Evolutionary conservation across 441 rosid species (phyloP).

Genomic region (Pelargonium australe): DNA sequence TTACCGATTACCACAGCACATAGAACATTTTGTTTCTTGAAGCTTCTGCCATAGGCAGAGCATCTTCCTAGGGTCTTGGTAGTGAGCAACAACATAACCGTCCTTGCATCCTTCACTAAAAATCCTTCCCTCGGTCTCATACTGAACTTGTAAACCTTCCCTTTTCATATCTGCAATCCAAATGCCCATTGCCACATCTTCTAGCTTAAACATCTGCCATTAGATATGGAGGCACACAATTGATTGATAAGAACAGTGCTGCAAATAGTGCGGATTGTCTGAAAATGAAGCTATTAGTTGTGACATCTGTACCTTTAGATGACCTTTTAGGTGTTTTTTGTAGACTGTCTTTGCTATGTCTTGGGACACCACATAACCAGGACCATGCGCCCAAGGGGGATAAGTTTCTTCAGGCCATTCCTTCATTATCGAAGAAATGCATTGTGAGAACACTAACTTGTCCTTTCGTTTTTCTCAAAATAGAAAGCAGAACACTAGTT

Average conservation of each 20-base stretch:
- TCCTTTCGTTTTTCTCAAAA: too few species aligned
- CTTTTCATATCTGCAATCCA: constrained; percentile 73
- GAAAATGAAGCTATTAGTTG: too few species aligned
- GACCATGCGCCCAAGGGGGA: constrained; percentile 99
- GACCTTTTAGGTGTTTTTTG: constrained; percentile 47
- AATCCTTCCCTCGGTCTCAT: constrained; percentile 63
- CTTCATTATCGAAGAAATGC: constrained; percentile 26
- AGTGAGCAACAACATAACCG: constrained; percentile 83
- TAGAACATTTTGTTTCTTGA: constrained; percentile 57
- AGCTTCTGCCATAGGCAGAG: constrained; percentile 90
- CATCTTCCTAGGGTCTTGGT: constrained; percentile 87
- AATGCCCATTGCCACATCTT: constrained; percentile 97
- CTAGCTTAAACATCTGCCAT: constrained; percentile 87
- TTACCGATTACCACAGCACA: constrained; percentile 63
- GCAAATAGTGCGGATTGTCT: too few species aligned
- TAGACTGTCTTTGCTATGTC: constrained; percentile 75
- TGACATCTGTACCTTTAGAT: constrained; percentile 50
- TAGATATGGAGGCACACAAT: background rate
- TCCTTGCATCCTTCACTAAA: constrained; percentile 71
- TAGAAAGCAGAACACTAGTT: too few species aligned
- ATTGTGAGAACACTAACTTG: too few species aligned
- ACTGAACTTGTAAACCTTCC: constrained; percentile 55
- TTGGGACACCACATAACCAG: constrained; percentile 75
- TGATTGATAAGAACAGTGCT: too few species aligned
- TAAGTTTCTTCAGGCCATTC: constrained; percentile 81